Evolutionary conservation across 352 stramenopile genomes (phyloP).

Genomic region (Pythium guiyangense): DNA sequence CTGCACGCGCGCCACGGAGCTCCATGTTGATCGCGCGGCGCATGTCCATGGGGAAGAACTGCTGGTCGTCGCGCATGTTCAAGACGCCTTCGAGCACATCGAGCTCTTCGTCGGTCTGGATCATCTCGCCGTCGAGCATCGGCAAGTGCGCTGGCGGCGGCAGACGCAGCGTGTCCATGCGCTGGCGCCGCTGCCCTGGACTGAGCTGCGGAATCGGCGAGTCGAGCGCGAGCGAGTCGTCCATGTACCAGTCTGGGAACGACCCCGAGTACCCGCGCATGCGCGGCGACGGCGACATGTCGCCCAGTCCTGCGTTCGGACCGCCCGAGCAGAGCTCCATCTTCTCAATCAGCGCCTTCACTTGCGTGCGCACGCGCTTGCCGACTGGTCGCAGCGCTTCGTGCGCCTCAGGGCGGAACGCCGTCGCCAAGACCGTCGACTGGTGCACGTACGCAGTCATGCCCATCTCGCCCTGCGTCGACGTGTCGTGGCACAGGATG

Average conservation of each 20-base stretch:
- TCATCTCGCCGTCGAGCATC: constrained; percentile 51
- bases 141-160: constrained; percentile 30
- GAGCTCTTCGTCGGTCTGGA: constrained; percentile 65
- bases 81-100: constrained; percentile 65
- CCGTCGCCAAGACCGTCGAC: constrained; percentile 74
- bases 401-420: constrained; percentile 69
- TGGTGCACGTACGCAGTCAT: constrained; percentile 84
- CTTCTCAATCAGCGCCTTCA: constrained; percentile 76
- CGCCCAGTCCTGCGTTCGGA: constrained; percentile 22
- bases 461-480: constrained; percentile 78
- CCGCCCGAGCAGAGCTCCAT: constrained; percentile 82
- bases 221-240: constrained; percentile 28
- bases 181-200: constrained; percentile 28
- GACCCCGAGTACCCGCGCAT: constrained; percentile 49
- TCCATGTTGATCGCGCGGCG: constrained; percentile 36
- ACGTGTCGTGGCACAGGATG: constrained; percentile 83
- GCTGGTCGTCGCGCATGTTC: constrained; percentile 58
- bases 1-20: constrained; percentile 24
- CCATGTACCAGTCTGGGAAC: constrained; percentile 74
- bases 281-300: constrained; percentile 43
- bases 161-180: constrained; percentile 41
- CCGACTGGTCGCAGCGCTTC: constrained; percentile 48
- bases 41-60: constrained; percentile 49
- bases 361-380: constrained; percentile 47
- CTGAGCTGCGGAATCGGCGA: constrained; percentile 28